Percentiles rank a stretch among this genome's conserved stretches.
Evolutionary conservation across 2,329 filamentous ascomycete genomes (phyloP).

Genomic region (Aspergillus sp.): DNA sequence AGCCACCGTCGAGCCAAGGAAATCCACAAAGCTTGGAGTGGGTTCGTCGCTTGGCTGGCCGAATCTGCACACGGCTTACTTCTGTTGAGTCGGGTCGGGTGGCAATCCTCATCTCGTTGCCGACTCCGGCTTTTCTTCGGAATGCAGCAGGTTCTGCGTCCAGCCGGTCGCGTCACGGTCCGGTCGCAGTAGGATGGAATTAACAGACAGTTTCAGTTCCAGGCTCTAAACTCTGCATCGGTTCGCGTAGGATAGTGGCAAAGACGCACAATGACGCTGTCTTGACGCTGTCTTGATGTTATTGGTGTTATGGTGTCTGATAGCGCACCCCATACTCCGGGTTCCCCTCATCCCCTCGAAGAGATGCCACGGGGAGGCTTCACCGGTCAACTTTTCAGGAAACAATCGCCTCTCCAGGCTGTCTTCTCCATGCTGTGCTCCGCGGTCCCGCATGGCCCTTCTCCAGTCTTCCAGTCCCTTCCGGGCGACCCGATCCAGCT

Average conservation of each 20-base stretch:
- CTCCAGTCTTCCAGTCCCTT: constrained; percentile 6
- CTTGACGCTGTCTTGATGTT: too few relatives aligned
- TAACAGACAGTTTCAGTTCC: too few relatives aligned
- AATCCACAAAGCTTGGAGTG: constrained; percentile 9
- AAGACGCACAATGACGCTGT: too few relatives aligned
- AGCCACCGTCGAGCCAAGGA: not conserved
- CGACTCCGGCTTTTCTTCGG: not conserved
- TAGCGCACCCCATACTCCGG: too few relatives aligned
- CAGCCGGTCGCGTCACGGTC: not conserved
- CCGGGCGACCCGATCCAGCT: not conserved
- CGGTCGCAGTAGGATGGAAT: not conserved
- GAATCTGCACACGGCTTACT: not conserved
- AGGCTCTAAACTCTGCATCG: too few relatives aligned
- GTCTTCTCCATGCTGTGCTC: constrained; percentile 8
- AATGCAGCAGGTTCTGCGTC: not conserved
- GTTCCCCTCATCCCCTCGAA: constrained; percentile 1
- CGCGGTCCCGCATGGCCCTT: constrained; percentile 1
- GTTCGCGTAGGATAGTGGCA: too few relatives aligned
- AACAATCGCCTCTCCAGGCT: constrained; percentile 7
- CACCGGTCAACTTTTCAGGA: constrained; percentile 10
- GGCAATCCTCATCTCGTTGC: not conserved
- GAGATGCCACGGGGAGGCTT: not conserved
- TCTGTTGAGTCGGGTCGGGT: not conserved
- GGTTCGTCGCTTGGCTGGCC: not conserved
- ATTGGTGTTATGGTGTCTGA: too few relatives aligned